Base-by-base conservation (phyloP, 2,329 filamentous ascomycete species). In the Pyricularia pennisetigena region DNA sequence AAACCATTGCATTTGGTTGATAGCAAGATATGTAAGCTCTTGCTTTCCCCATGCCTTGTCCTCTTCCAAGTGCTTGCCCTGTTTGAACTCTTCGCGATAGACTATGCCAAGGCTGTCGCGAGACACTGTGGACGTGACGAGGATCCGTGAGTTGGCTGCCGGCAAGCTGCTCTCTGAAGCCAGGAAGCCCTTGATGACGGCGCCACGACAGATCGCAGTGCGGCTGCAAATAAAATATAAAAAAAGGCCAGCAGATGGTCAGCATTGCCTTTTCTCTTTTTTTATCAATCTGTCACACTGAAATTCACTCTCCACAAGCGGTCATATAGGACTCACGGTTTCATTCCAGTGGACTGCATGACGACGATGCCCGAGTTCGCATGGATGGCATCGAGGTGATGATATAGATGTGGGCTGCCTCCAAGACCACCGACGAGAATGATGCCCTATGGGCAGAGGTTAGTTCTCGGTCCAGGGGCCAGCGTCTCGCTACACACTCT, bases 351-450 rank as follows among this genome's bases (percentile, higher is more conserved):
- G 1, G 66, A 35, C 8, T 67, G 29, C 8, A 67, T 12, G 12
- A 67, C 29, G 6, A 1, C 1, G 8, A 67, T 49, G 12, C 59
- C 23, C 16, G 26, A 14, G 0, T 35, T n/a, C 1, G 16, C 23
- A 62, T 32, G 29, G 8, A 28, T 12, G 4, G 14, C n/a, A 5
- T 62, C 20, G 0, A 81, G 66, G 0, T 68, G 68, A 3, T 69
- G 61, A 10, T 69, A 71, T 0, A 82, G 69, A 6, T 77, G 79
- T 0, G 65, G 35, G 16, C 73, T 77, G 2, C 75, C 70, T 0
- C 80, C 79, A 5, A 82, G 78, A 0, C 79, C 80, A 0, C 80
- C 80, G 0, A 78, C 79, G 0, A 82, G 72, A 1, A 80, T 72
- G 6, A 81, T 67, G 28, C 76, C 77, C 80, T 81, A 1, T 16